Percentiles rank a stretch among this genome's conserved stretches.
Evolutionary conservation across 257 asterid genomes (phyloP).

Genomic region (Solanum pennellii): DNA sequence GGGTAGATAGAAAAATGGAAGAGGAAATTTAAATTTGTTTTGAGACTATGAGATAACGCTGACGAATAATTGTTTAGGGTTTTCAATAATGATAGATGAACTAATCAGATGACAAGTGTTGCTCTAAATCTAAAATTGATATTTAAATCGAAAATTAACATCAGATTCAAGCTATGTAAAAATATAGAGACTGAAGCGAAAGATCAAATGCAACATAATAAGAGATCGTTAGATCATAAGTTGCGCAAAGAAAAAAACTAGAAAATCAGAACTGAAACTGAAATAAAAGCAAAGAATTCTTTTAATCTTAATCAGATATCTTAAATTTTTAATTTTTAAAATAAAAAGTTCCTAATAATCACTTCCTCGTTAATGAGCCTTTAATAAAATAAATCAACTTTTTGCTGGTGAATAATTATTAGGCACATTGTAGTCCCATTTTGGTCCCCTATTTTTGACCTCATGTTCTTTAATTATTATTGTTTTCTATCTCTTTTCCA

Average conservation of each 20-base stretch:
- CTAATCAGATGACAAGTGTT: background rate
- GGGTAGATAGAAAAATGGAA: background rate
- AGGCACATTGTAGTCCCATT: background rate
- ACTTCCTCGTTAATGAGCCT: background rate
- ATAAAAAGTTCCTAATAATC: background rate
- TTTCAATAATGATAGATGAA: background rate
- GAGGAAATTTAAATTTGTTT: background rate
- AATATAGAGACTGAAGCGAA: background rate
- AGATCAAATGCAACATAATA: background rate
- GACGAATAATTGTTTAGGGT: fast-evolving
- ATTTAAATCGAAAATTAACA: no score
- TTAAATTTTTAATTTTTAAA: background rate
- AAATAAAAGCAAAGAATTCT: fast-evolving
- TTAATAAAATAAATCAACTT: background rate
- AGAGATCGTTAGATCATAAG: fast-evolving
- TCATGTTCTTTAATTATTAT: background rate
- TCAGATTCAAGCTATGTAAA: background rate
- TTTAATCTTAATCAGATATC: background rate
- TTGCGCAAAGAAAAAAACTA: background rate
- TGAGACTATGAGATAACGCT: background rate
- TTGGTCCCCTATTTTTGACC: background rate
- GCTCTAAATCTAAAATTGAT: background rate
- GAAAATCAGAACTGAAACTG: background rate
- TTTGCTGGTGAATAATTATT: background rate
- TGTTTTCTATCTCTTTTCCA: background rate